phyloP scores from a whole-genome alignment of 1,139 yeast species.

The Diutina catenulata region DNA sequence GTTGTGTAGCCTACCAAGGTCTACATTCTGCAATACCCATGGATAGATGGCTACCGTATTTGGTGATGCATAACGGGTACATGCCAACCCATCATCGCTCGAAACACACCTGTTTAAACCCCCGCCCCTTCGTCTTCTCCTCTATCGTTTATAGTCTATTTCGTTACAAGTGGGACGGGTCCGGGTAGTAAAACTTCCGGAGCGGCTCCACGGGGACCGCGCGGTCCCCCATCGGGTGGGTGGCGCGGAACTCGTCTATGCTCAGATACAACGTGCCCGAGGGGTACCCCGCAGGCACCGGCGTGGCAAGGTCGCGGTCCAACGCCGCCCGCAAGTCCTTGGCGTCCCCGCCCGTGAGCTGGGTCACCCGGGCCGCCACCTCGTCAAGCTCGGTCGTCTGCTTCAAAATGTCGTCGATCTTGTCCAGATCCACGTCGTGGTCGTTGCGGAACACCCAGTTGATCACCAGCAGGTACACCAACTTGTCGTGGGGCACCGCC shows the following conservation, averaged over 20 bases:
- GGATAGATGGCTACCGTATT: no score
- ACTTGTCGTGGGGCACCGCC: slow-evolving; percentile 14
- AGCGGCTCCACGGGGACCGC: slow-evolving; percentile 24
- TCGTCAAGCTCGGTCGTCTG: slow-evolving; percentile 6
- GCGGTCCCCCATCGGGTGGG: slow-evolving; percentile 16
- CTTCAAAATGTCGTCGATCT: slow-evolving; percentile 12
- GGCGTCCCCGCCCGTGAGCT: slow-evolving; percentile 3
- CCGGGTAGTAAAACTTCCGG: slow-evolving; percentile 16
- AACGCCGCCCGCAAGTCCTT: slow-evolving; percentile 8
- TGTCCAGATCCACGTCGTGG: slow-evolving; percentile 14
- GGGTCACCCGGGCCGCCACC: slow-evolving; percentile 9
- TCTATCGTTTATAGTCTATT: no score
- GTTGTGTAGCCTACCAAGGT: no score
- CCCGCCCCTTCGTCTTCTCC: no score
- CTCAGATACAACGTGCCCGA: slow-evolving; percentile 14
- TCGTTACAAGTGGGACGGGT: slow-evolving; percentile 1
- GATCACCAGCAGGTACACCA: slow-evolving; percentile 16
- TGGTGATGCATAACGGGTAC: no score
- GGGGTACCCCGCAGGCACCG: slow-evolving; percentile 18
- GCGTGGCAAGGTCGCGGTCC: background rate
- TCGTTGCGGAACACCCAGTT: slow-evolving; percentile 17
- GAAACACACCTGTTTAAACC: no score
- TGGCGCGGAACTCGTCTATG: slow-evolving; percentile 16
- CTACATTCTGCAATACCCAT: no score
- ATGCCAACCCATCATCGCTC: no score